Evolutionary conservation across 2,329 filamentous ascomycete species (phyloP).

Genomic region (Pyricularia sp.): DNA sequence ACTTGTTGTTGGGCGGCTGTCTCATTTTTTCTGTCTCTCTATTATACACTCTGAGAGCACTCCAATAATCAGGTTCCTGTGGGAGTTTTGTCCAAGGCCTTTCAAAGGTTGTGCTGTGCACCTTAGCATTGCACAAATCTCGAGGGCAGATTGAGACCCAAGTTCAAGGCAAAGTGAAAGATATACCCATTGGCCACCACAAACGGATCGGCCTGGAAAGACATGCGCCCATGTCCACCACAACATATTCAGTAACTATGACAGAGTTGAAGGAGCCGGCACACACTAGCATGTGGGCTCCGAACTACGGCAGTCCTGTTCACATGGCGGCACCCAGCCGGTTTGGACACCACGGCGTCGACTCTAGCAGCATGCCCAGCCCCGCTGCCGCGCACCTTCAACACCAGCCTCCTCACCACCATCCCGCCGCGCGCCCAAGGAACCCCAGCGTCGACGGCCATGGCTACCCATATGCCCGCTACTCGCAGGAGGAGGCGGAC

Average conservation of each 20-base stretch:
- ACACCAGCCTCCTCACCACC: conserved; percentile 19
- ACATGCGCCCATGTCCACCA: conserved; percentile 49
- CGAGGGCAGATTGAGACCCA: neutral
- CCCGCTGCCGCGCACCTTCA: neutral
- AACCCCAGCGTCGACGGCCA: conserved; percentile 31
- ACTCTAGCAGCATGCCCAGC: conserved; percentile 17
- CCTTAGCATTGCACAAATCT: neutral
- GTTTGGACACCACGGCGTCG: conserved; percentile 33
- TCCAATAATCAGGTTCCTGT: neutral
- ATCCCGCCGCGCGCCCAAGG: conserved; percentile 33
- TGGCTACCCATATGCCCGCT: conserved; percentile 37
- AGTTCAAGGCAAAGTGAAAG: neutral
- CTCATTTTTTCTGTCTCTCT: neutral
- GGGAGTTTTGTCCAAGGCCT: neutral
- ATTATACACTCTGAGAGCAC: neutral
- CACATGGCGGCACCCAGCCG: conserved; percentile 34
- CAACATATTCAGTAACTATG: conserved; percentile 49
- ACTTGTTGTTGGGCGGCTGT: neutral
- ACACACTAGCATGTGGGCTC: conserved; percentile 41
- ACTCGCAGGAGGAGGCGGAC: conserved; percentile 40
- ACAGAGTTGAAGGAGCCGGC: conserved; percentile 49
- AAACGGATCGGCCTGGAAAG: conserved; percentile 10
- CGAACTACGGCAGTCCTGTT: conserved; percentile 41
- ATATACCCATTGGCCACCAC: neutral
- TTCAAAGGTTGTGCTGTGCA: neutral